Evolutionary conservation across 2,329 filamentous ascomycete species (phyloP), one percentile per base, ranked within the genome.

Genomic region (Diaporthe caulivora): DNA sequence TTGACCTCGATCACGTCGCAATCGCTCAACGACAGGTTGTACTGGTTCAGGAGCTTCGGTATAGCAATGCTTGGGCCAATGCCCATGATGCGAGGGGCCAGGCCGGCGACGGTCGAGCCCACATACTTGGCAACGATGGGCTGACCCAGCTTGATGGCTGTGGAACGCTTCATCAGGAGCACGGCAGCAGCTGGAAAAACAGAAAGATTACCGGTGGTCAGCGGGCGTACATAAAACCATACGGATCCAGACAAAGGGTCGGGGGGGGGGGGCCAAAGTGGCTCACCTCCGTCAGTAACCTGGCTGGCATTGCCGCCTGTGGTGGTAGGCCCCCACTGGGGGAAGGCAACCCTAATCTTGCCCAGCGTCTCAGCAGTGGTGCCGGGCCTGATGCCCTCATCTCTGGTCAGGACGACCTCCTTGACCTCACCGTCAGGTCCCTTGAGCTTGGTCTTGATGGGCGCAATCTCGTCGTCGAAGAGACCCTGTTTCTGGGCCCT

Each of bases 291-390:
- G 81, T 99, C 97, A 17, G 97, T 98, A 75, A 98, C 91, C 84
- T 99, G 97, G 78, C 92, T 95, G 76, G 95, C 95, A 84, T 99
- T 99, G 74, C 97, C 97, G 76, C 95, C 97, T 34, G 95, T 98
- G 54, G 93, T 97, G 80, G 88, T 91, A 78, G 94, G 89, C 4
- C 97, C 97, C 87, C 94, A 98, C 79, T 97, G 92, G 17, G 95
- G 92, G 88, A 99, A 98, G 1, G 97, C 97, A 29, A 93, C 89
- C 65, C 95, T 92, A 80, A 99, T 93, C 90, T 98, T 98, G 80
- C 85, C 85, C 75, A 99, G 87, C 0, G 87, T 85, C 83, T 98
- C 96, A 76, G 89, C 92, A 0, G 97, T 99, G 55, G 97, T 99
- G 58, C 96, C 96, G 54, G 92, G 93, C 71, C 97, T 90, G 80